Evolutionary conservation across 164 flowering plant species (phyloP), one percentile per base, ranked within the genome.

Genomic region (Tetracentron sinense): DNA sequence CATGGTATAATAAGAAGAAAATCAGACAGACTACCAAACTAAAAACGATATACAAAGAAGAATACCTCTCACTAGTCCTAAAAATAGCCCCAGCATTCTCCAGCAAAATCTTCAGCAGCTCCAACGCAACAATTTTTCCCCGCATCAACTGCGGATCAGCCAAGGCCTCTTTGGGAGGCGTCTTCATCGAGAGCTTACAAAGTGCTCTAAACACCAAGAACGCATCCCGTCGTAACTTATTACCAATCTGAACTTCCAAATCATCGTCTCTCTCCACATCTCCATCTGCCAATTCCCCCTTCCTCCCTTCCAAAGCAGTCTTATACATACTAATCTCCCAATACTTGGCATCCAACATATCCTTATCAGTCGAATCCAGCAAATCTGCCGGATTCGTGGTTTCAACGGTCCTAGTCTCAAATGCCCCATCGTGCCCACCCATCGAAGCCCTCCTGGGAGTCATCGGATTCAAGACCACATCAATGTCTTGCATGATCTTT

Each of bases 301-400:
- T 92, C 77, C 99, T 78, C 63, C 94, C 99, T 74, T 95, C 99
- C 74, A 95, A 69, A 10, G 98, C 98, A 28, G 98, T 82, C 82
- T 95, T 95, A 65, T 95, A 95, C 97, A 95, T 95, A 68, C 98
- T 92, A 58, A 95, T 92, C 84, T 92, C 98, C 99, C 99, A 92
- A 58, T 95, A 95, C 81, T 92, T 95, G 2, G 99, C 97, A 75
- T 95, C 98, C 79, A 95, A 78, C 98, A 95, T 92, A 63, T 95
- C 99, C 80, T 92, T 90, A 78, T 95, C 97, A 0, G 98, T 92
- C 6, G 97, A 95, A 72, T 95, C 98, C 78, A 95, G 74, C 79
- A 92, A 78, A 82, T 95, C 99, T 0, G 96, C 83, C 0, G 99
- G 97, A 74, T 95, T 95, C 0, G 97, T 88, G 0, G 91, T 82